Base-by-base conservation (phyloP, 495 filamentous ascomycete species). In the Achaetomiella virescens region DNA sequence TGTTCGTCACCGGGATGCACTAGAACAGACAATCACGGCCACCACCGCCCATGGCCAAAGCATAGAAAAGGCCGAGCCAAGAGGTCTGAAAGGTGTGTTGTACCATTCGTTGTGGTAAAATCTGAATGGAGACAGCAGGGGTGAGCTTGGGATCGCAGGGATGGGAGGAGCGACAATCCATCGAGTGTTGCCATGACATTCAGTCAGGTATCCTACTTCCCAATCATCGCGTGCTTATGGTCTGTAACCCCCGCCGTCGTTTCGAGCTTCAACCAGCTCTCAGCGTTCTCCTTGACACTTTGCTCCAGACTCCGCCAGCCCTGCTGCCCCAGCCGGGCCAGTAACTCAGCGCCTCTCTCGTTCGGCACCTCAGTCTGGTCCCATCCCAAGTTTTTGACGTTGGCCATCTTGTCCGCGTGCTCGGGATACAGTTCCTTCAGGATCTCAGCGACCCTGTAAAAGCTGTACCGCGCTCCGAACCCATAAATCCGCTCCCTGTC, bases 261-360 rank as follows among this genome's bases (percentile, higher is more conserved):
- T n/a, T 56, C 57, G 51, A 66, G 46, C 44, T 46, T 37, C 29
- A 61, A 22, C 58, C 58, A 66, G 46, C 64, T 66, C 58, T 61
- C 43, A 1, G 61, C 62, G 17, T 63, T 62, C 35, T 60, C 59
- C 48, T 54, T 59, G 5, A 74, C 59, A n/a, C 63, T 72, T 15
- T 72, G 56, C 59, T 72, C 65, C 27, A 74, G 54, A 1, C 43
- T 61, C 7, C 65, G 71, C 72, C 72, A 75, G 3, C 57, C 48
- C 5, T 52, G 47, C 29, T 69, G 62, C 0, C 69, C 68, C n/a
- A 74, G n/a, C 6, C 63, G 52, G 24, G 52, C 47, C 46, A 75
- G 29, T 37, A 75, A 25, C 35, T 69, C 62, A 15, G 58, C 61
- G 0, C 61, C 64, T 20, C 63, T 61, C 54, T 70, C 3, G 25